Evolutionary conservation across 805 yeast species (phyloP), one percentile per base, ranked within the genome.

Genomic region (Candida ipomoeae): DNA sequence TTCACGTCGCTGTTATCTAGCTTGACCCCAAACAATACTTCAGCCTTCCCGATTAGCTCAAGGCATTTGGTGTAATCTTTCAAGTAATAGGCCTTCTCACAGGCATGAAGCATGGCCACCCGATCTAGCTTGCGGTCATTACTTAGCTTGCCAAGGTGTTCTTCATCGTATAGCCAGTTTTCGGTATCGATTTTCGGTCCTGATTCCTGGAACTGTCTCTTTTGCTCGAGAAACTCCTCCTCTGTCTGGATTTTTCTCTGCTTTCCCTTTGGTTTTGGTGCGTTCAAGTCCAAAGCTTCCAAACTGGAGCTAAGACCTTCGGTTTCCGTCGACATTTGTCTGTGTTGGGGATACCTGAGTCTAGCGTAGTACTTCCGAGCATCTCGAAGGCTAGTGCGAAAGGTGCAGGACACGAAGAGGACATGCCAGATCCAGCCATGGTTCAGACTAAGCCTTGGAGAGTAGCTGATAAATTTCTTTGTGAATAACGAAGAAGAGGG

Each of bases 201-300:
- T 0, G 70, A 62, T 0, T 57, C 44, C 54, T 65, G 66, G 60
- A 81, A 89, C 58, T 75, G 78, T 2, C 55, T 54, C 53, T 70
- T 68, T 64, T 89, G 92, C 7, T 52, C 60, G 33, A 62, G 67
- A 55, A 69, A 89, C 50, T 80, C 86, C 48, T 83, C 91, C 39
- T 81, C 82, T 0, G 85, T 61, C 62, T 89, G 97, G 0, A 83
- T 84, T 58, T 86, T 88, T 39, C 96, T 76, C 41, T 53, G 56
- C 43, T 57, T 58, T 26, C 55, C 52, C 23, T 55, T 55, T 40
- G 52, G 55, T 11, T 52, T 49, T 15, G n/a, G 6, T 7, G 23
- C 15, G 13, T 21, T 14, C 23, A 44, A 36, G 13, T 23, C 14
- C 34, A 44, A 52, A 34, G 31, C 14, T 7, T 35, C 26, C 17